Percentiles rank a stretch among this genome's conserved stretches.
Evolutionary conservation across 805 yeast species (phyloP).

Genomic region (Pichia eremophila): DNA sequence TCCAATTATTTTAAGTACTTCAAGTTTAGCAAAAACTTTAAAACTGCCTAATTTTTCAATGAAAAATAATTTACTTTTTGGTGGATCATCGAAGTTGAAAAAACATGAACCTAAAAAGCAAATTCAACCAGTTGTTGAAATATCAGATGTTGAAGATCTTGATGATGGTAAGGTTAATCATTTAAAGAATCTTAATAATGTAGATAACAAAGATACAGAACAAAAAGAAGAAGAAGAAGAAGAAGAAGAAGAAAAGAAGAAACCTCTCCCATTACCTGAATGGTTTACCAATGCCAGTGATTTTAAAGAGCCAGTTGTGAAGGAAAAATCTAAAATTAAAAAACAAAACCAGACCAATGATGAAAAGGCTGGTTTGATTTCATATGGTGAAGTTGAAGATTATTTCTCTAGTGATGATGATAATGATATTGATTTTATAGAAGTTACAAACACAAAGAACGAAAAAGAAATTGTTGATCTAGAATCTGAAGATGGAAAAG

Average conservation of each 20-base stretch:
- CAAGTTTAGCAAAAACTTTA: constrained; percentile 12
- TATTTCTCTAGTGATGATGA: constrained; percentile 14
- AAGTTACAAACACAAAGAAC: background rate
- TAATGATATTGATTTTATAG: constrained; percentile 11
- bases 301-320: background rate
- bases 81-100: background rate
- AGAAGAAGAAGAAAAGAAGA: constrained; percentile 15
- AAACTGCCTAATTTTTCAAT: constrained; percentile 10
- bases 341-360: constrained; percentile 24
- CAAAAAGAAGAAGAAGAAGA: background rate
- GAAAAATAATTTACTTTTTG: constrained; percentile 11
- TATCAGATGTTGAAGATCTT: background rate
- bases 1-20: constrained; percentile 16
- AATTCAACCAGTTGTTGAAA: background rate
- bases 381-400: constrained; percentile 40
- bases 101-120: background rate
- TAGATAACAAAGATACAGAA: background rate
- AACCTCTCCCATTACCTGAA: constrained; percentile 19
- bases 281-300: constrained; percentile 26
- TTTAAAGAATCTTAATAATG: too few species aligned
- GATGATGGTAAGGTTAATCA: background rate
- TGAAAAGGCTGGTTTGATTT: constrained; percentile 40
- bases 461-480: background rate
- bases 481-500: background rate
- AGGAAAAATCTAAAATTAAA: too few species aligned